These are phyloP conservation scores for Beauveria medogensis DNA, from an alignment of 2,329 filamentous ascomycete species.

Conservation along the genomic window DNA sequence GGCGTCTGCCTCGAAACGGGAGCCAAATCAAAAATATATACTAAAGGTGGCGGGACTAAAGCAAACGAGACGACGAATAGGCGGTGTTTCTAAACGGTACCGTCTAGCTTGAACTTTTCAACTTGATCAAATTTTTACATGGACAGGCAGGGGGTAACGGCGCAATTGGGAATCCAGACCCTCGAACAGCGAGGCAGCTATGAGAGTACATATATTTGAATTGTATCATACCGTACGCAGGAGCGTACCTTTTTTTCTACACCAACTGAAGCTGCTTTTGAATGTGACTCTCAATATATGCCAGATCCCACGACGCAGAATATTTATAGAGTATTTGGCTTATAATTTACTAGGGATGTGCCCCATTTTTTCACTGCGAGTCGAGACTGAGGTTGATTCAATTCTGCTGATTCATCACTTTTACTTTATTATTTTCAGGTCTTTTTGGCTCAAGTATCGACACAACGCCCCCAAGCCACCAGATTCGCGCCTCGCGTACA, in stretches of 20 bases:
- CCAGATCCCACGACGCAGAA: no score
- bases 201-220: not conserved
- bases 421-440: not conserved
- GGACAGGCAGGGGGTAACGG: conserved; percentile 12
- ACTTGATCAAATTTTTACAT: conserved; percentile 10
- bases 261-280: not conserved
- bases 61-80: conserved; percentile 1
- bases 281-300: not conserved
- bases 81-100: conserved; percentile 14
- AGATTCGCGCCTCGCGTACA: no score
- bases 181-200: conserved; percentile 5
- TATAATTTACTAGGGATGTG: no score
- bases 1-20: conserved; percentile 18
- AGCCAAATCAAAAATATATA: conserved; percentile 18
- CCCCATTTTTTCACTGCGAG: no score
- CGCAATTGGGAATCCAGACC: conserved; percentile 12
- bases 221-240: conserved; percentile 4
- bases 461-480: no score
- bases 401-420: not conserved
- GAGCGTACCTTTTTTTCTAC: not conserved
- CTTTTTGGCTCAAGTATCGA: not conserved
- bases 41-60: conserved; percentile 18
- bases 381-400: no score
- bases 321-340: no score
- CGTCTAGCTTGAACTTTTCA: conserved; percentile 16